These are phyloP conservation scores for Rhipidocladum racemiflorum DNA, from an alignment of 176 grass and related monocot genomes.

Conservation along the genomic window DNA sequence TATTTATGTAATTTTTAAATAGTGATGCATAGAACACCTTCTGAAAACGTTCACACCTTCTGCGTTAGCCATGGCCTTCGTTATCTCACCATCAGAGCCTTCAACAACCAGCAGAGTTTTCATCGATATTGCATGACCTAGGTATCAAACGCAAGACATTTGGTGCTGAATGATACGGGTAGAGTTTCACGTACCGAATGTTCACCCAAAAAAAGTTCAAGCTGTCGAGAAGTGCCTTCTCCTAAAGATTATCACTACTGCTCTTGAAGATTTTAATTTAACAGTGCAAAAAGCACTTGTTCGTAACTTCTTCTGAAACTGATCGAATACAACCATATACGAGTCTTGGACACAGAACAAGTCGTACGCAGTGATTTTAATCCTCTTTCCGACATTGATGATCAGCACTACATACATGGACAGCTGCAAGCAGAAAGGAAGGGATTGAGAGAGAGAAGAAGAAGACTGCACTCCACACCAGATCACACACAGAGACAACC, in stretches of 20 bases:
- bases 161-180: background rate
- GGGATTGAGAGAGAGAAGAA: background rate
- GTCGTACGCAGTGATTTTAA: background rate
- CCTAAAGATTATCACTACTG: background rate
- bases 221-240: background rate
- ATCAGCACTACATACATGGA: background rate
- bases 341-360: background rate
- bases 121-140: background rate
- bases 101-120: too few relatives aligned
- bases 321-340: background rate
- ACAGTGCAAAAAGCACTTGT: background rate
- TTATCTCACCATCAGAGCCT: background rate
- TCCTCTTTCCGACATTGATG: background rate
- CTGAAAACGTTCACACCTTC: too few relatives aligned
- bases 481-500: background rate
- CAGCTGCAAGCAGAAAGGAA: background rate
- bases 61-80: background rate
- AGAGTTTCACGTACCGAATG: background rate
- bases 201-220: background rate
- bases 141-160: background rate
- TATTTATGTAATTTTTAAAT: too few relatives aligned
- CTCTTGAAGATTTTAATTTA: background rate
- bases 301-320: background rate
- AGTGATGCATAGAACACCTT: too few relatives aligned
- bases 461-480: background rate